Conservation (phyloP, 2,329 filamentous ascomycete genomes). For the Fusarium veterinarium region DNA sequence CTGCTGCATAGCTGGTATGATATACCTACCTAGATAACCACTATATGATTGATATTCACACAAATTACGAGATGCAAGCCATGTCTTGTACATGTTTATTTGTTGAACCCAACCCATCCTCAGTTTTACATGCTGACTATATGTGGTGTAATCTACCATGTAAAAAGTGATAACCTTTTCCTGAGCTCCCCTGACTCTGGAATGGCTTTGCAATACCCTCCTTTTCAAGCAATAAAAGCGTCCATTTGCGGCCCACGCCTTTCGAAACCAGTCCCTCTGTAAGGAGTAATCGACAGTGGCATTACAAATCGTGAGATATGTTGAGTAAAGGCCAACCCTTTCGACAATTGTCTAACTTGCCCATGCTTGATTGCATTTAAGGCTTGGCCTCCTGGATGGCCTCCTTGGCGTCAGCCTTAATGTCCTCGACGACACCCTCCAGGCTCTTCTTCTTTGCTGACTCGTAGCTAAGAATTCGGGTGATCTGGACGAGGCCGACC, state of each 20-base stretch:
- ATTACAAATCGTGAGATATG: constrained; percentile 17
- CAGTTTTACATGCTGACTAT: not conserved
- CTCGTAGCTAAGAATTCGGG: constrained; percentile 78
- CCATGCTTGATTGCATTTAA: constrained; percentile 12
- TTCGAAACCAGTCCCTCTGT: not conserved
- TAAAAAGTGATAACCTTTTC: constrained; percentile 14
- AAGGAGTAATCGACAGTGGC: not conserved
- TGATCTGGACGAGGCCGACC: constrained; percentile 85
- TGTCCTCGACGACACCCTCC: constrained; percentile 51
- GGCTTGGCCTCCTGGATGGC: constrained; percentile 42
- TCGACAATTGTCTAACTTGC: constrained; percentile 1
- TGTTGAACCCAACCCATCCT: constrained; percentile 14
- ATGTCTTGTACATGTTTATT: constrained; percentile 23
- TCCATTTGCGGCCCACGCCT: not conserved
- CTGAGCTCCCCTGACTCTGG: constrained; percentile 2
- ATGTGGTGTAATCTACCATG: constrained; percentile 7
- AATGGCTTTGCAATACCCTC: not conserved
- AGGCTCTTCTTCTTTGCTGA: constrained; percentile 66
- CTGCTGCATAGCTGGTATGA: not conserved
- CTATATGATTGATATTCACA: not conserved
- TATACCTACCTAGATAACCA: not conserved
- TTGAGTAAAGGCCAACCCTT: not conserved
- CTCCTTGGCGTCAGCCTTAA: constrained; percentile 56
- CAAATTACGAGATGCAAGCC: not conserved
- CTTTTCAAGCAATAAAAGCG: constrained; percentile 13